phyloP scores from a whole-genome alignment of 495 filamentous ascomycete species.

The Rhizodiscina lignyota region DNA sequence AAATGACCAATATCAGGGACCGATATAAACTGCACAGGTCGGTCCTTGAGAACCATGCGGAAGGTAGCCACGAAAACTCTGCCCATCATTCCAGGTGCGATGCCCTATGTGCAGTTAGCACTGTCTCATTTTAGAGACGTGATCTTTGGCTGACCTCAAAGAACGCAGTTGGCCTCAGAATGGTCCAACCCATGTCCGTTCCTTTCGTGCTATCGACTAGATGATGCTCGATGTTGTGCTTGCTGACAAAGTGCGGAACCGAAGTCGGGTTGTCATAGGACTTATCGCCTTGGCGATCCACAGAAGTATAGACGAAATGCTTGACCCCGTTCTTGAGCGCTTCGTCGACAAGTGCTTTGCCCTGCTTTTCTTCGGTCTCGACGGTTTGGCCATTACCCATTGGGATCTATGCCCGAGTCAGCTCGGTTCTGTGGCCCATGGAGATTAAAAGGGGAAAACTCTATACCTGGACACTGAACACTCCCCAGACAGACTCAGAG shows the following conservation, averaged over 20 bases:
- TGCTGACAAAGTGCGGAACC: constrained; percentile 44
- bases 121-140: too few relatives aligned
- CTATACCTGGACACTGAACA: constrained; percentile 31
- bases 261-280: constrained; percentile 32
- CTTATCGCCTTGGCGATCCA: constrained; percentile 47
- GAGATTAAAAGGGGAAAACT: constrained; percentile 18
- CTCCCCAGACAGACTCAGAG: constrained; percentile 31
- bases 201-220: constrained; percentile 28
- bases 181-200: constrained; percentile 28
- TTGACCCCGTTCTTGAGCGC: constrained; percentile 38
- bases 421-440: too few relatives aligned
- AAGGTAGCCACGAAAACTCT: constrained; percentile 41
- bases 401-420: too few relatives aligned
- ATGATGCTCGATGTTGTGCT: constrained; percentile 48
- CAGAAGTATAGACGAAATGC: constrained; percentile 49
- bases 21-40: constrained; percentile 41
- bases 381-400: constrained; percentile 22
- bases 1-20: constrained; percentile 48
- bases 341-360: constrained; percentile 42
- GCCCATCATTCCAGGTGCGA: constrained; percentile 37
- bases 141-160: constrained; percentile 25
- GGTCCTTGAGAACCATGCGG: constrained; percentile 26
- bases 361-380: constrained; percentile 40
- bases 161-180: constrained; percentile 42
- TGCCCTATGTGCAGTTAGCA: too few relatives aligned